Evolutionary conservation across 495 filamentous ascomycete genomes (phyloP).

Genomic region (Antarctomyces pellizariae): DNA sequence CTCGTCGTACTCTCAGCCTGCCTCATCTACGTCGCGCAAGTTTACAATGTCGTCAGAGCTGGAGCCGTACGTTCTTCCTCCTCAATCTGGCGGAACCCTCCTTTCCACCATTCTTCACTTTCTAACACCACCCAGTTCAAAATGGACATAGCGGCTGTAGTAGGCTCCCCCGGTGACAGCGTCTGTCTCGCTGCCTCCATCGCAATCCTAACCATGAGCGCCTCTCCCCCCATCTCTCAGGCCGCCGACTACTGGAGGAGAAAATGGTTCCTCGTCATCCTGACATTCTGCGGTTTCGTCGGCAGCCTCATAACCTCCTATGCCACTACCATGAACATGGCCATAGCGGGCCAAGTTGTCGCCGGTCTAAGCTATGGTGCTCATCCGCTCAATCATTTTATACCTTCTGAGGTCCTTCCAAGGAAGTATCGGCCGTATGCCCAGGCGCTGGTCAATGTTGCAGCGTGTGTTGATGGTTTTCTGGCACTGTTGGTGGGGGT

Average conservation of each 20-base stretch:
- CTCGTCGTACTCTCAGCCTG: slow-evolving; percentile 13
- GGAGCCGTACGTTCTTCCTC: slow-evolving; percentile 12
- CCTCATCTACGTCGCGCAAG: slow-evolving; percentile 15
- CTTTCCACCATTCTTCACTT: neutral
- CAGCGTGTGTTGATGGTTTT: slow-evolving; percentile 8
- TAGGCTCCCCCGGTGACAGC: slow-evolving; percentile 5
- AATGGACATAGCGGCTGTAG: slow-evolving; percentile 7
- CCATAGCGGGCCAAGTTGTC: slow-evolving; percentile 14
- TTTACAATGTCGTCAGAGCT: slow-evolving; percentile 13
- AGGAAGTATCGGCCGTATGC: slow-evolving; percentile 12
- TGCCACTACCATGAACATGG: slow-evolving; percentile 13
- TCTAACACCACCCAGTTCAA: neutral
- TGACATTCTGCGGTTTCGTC: slow-evolving; percentile 12
- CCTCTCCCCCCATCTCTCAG: slow-evolving; percentile 14
- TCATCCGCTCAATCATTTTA: slow-evolving; percentile 16
- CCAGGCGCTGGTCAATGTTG: slow-evolving; percentile 12
- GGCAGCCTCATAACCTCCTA: slow-evolving; percentile 14
- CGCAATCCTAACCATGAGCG: slow-evolving; percentile 14
- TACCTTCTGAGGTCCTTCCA: slow-evolving; percentile 16
- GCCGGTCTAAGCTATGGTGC: slow-evolving; percentile 12
- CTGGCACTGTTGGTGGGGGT: slow-evolving; percentile 9
- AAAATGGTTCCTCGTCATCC: slow-evolving; percentile 15
- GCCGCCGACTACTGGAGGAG: slow-evolving; percentile 19
- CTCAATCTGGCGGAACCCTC: neutral
- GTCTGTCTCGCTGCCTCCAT: slow-evolving; percentile 13